These are phyloP conservation scores for Ettlia oleoabundans DNA, from an alignment of 139 green algal species.

Conservation along the genomic window DNA sequence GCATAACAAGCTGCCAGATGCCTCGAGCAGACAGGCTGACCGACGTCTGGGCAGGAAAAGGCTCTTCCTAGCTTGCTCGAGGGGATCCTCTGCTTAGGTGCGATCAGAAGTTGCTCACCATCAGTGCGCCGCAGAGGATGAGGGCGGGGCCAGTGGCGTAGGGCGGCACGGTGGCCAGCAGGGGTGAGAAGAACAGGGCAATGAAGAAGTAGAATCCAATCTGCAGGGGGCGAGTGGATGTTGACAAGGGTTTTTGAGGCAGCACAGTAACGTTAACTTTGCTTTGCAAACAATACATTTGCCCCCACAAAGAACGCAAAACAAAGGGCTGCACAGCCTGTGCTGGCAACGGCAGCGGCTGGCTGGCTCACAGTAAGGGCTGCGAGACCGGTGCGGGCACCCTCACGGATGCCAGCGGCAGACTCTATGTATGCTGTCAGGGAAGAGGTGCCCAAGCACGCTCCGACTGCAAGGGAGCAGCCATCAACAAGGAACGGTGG, in stretches of 20 bases:
- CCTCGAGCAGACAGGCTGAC: too few species aligned
- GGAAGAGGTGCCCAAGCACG: slow-evolving; percentile 70
- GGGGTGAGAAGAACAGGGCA: slow-evolving; percentile 83
- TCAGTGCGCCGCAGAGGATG: slow-evolving; percentile 46
- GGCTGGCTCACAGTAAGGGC: slow-evolving; percentile 40
- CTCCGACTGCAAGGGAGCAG: slow-evolving; percentile 46
- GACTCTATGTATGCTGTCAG: slow-evolving; percentile 71
- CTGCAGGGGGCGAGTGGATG: not conserved
- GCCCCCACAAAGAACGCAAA: not conserved
- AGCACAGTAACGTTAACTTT: too few species aligned
- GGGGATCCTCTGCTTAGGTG: too few species aligned
- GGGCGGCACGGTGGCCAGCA: slow-evolving; percentile 64
- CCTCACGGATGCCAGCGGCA: slow-evolving; percentile 51
- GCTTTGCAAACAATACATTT: too few species aligned
- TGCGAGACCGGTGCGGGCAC: slow-evolving; percentile 70
- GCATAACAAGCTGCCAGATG: too few species aligned
- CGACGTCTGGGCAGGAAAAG: too few species aligned
- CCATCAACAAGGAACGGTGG: not conserved
- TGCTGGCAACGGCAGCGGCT: not conserved
- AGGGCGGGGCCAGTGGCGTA: slow-evolving; percentile 47
- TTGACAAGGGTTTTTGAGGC: too few species aligned
- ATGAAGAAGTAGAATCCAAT: slow-evolving; percentile 67
- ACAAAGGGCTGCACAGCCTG: not conserved
- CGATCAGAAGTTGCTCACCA: not conserved
- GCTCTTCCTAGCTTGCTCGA: too few species aligned